Evolutionary conservation across 495 filamentous ascomycete species (phyloP).

Genomic region (Trichoderma gamsii): DNA sequence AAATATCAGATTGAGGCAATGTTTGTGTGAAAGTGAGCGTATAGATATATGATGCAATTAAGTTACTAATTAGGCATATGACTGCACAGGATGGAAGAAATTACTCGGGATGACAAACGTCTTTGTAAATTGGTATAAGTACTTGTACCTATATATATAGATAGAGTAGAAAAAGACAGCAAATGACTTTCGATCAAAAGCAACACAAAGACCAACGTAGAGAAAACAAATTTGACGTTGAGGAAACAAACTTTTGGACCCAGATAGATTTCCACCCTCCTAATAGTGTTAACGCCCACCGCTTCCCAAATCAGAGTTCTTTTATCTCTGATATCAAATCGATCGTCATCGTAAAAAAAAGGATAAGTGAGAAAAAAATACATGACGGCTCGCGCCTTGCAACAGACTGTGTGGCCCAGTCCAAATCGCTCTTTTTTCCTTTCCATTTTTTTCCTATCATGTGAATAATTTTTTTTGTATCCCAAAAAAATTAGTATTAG

Average conservation of each 20-base stretch:
- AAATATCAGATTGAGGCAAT: too few relatives aligned
- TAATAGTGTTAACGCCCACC: not conserved
- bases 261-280: not conserved
- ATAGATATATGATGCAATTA: too few relatives aligned
- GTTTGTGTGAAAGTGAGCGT: too few relatives aligned
- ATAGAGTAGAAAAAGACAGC: slow-evolving; percentile 11
- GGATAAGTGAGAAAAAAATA: not conserved
- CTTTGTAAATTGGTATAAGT: too few relatives aligned
- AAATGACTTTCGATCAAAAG: not conserved
- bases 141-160: not conserved
- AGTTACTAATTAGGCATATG: too few relatives aligned
- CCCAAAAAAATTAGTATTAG: not conserved
- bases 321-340: too few relatives aligned
- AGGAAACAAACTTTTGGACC: not conserved
- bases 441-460: not conserved
- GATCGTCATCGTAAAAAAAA: slow-evolving; percentile 4
- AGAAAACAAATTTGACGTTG: not conserved
- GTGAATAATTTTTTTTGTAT: not conserved
- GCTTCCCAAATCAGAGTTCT: not conserved
- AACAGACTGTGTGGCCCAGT: slow-evolving; percentile 1
- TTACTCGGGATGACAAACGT: too few relatives aligned
- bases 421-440: not conserved
- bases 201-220: slow-evolving; percentile 12
- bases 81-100: too few relatives aligned
- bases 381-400: slow-evolving; percentile 8